phyloP scores from a whole-genome alignment of 169 alveolate species.

The Plasmodium billcollinsi region DNA sequence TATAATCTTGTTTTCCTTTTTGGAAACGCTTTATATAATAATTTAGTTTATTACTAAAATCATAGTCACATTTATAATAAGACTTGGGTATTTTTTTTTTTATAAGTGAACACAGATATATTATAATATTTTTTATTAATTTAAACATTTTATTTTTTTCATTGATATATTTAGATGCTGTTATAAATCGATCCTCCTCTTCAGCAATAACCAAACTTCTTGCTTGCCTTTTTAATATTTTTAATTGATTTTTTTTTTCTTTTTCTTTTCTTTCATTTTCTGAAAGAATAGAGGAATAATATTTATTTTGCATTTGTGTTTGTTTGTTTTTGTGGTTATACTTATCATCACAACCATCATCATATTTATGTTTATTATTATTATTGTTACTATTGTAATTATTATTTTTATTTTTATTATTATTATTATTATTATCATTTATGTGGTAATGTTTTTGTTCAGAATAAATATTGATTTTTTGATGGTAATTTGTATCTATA shows the following conservation, averaged over 20 bases:
- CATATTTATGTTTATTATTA: too few relatives aligned
- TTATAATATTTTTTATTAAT: conserved; percentile 25
- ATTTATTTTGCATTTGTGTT: background rate
- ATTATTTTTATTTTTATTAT: too few relatives aligned
- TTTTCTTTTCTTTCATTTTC: conserved; percentile 34
- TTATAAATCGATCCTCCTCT: conserved; percentile 73
- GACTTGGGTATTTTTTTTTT: conserved; percentile 38
- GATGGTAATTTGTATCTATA: background rate
- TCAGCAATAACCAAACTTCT: conserved; percentile 70
- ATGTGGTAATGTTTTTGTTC: background rate
- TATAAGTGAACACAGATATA: conserved; percentile 17
- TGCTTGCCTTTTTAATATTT: conserved; percentile 49
- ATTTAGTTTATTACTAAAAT: conserved; percentile 14
- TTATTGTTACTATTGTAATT: too few relatives aligned
- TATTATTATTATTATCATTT: background rate
- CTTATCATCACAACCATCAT: too few relatives aligned
- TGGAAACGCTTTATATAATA: conserved; percentile 19
- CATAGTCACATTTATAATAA: conserved; percentile 37
- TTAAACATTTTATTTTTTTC: conserved; percentile 24
- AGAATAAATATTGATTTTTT: too few relatives aligned
- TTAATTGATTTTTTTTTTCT: conserved; percentile 39
- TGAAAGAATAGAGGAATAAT: too few relatives aligned
- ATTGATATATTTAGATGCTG: conserved; percentile 54
- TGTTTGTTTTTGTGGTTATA: background rate
- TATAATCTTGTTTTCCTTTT: conserved; percentile 20